Evolutionary conservation across 495 filamentous ascomycete genomes (phyloP), one percentile per base, ranked within the genome.

Genomic region (Articulospora tetracladia): DNA sequence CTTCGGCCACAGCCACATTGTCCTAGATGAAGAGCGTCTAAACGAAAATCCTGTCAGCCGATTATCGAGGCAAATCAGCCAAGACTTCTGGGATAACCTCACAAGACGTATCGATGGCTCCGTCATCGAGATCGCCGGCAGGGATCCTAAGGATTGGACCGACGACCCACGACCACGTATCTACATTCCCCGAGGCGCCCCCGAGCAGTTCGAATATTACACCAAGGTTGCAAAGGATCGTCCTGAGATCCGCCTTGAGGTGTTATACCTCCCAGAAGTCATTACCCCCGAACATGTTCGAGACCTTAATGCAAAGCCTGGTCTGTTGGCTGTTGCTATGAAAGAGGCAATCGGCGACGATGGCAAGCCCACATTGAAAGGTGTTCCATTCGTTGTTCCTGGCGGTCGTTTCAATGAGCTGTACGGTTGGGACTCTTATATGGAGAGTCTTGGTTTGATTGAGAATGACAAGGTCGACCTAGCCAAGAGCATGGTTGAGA

Each of bases 351-450:
- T 76, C 15, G 86, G 94, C 67, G 78, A 81, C 2, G 90, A 89
- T 12, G 84, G 83, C 17, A 74, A 88, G 67, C 83, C 79, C 57
- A 84, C 85, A 1, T 70, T 92, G 7, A 73, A 75, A n/a, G 94
- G 95, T 28, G 80, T 93, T 48, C 94, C 94, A 0, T 98, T 97
- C 66, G 91, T 98, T 22, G 94, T 98, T 22, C 94, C 94, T 0
- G 95, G 94, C 36, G 94, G 93, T 17, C 82, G 94, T 25, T 98
- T 98, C 83, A 98, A 98, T 73, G 94, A 98, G 70, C 72, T 98
- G 23, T 98, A 98, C 68, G 91, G 83, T 17, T 98, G 94, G 94
- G 94, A 98, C 71, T 95, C 90, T 69, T 98, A 96, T 74, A 96
- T 98, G 90, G 91, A 91, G 66, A 91, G 93, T 8, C 76, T 97